phyloP scores from a whole-genome alignment of 2,329 filamentous ascomycete species.

The Colletotrichum chrysophilum region DNA sequence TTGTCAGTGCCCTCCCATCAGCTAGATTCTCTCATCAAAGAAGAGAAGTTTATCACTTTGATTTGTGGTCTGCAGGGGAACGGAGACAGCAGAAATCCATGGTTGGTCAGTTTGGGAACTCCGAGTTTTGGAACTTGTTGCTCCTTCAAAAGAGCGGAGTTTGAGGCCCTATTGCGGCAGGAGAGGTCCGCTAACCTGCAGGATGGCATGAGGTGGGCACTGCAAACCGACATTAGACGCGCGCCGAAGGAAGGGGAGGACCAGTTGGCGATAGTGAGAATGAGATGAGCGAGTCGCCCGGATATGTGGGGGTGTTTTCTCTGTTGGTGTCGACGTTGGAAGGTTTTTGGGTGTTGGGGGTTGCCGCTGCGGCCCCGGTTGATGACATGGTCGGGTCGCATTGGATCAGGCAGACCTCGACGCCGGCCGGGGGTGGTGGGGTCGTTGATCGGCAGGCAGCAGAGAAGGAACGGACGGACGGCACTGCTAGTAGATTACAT shows the following conservation, averaged over 20 bases:
- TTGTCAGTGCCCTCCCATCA: background rate
- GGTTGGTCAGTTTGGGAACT: background rate
- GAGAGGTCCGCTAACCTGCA: background rate
- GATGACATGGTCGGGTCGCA: background rate
- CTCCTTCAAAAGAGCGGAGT: background rate
- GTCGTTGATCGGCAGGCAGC: background rate
- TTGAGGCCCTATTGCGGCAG: background rate
- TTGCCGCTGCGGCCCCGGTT: background rate
- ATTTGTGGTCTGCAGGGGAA: background rate
- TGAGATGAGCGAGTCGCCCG: background rate
- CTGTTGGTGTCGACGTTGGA: background rate
- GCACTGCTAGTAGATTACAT: background rate
- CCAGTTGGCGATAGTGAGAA: background rate
- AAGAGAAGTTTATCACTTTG: background rate
- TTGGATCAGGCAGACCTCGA: background rate
- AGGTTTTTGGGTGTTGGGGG: background rate
- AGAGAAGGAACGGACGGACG: background rate
- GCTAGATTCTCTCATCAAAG: background rate
- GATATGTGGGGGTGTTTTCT: background rate
- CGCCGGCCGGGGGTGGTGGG: background rate
- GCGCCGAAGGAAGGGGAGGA: background rate
- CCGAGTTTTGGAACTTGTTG: background rate
- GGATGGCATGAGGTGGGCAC: background rate
- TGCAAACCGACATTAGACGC: background rate
- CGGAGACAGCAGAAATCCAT: background rate